Evolutionary conservation across 805 yeast species (phyloP), one percentile per base, ranked within the genome.

Genomic region (Schizosaccharomyces lindneri): DNA sequence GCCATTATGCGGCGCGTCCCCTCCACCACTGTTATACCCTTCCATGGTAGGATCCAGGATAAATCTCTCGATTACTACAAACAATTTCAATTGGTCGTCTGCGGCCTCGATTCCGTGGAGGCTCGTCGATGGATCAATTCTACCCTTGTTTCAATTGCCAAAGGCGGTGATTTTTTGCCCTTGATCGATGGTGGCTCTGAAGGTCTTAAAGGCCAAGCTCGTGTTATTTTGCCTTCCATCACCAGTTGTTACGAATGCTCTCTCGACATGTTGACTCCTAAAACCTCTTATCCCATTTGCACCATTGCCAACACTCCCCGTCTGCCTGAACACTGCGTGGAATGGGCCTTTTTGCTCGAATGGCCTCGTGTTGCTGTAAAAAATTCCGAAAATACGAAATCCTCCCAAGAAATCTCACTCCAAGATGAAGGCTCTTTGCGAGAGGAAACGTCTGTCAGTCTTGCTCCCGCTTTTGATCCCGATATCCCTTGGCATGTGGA

Each of bases 231-330:
- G 19, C 97, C 98, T 0, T 81, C 87, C 0, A 71, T 87, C 39
- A 81, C 90, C 0, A 84, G 96, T 0, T 90, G 98, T 72, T 90
- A 87, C 73, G 97, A 90, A 70, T 90, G 98, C 68, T 85, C 95
- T 4, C 73, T 86, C 61, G 85, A 83, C 63, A 78, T 94, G 70
- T 74, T 88, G 55, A 74, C 76, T 3, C 70, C 73, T 31, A 80
- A 78, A 64, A 74, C 75, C 9, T 82, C 87, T 0, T 86, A 82
- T 66, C 97, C 97, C 1, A 82, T 90, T 65, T 93, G 97, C 71
- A 93, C 97, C 0, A 83, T 93, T 61, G 95, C 96, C 1, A 85
- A 88, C 63, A 87, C 93, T 7, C 97, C 97, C n/a, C 73, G 97
- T 64, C 72, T 87, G 7, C 93, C 96, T 0, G 96, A 89, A 67